Percentiles rank a stretch among this genome's conserved stretches.
Conservation (phyloP, 352 stramenopile species). For the Thalassiosira oceanica region DNA sequence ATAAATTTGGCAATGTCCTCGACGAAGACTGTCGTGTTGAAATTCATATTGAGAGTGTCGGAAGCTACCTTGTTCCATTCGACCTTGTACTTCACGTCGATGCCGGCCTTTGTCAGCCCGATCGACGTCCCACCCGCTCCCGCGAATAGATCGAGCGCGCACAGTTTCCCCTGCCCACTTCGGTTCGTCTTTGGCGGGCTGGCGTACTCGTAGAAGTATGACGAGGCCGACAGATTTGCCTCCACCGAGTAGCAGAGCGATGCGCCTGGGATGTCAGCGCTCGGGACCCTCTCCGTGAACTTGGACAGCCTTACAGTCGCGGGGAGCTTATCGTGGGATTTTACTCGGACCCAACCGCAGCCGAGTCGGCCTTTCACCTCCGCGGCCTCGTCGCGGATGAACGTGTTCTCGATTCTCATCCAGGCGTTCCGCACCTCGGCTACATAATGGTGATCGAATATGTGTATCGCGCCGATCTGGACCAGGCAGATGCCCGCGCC, state of each 20-base stretch:
- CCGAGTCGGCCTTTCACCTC: neutral
- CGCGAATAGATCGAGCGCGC: constrained; percentile 45
- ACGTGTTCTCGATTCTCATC: constrained; percentile 24
- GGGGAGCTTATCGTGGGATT: constrained; percentile 17
- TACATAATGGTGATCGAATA: no score
- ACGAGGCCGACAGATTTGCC: neutral
- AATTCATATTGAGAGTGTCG: constrained; percentile 38
- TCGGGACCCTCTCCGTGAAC: constrained; percentile 15
- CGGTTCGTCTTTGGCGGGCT: neutral
- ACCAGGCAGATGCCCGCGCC: no score
- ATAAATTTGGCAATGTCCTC: constrained; percentile 14
- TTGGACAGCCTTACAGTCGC: constrained; percentile 15
- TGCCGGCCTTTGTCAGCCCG: constrained; percentile 27
- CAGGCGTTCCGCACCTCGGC: constrained; percentile 13
- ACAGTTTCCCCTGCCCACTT: neutral
- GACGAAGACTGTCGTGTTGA: constrained; percentile 17
- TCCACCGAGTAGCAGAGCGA: constrained; percentile 13
- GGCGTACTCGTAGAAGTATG: neutral
- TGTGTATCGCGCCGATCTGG: no score
- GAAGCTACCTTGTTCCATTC: constrained; percentile 29
- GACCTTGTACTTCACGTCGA: constrained; percentile 37
- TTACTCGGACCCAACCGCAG: constrained; percentile 23
- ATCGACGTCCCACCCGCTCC: constrained; percentile 44
- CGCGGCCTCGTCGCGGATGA: constrained; percentile 6
- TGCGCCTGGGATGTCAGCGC: neutral